phyloP scores from a whole-genome alignment of 164 flowering plant species.

The Annona squamosa region DNA sequence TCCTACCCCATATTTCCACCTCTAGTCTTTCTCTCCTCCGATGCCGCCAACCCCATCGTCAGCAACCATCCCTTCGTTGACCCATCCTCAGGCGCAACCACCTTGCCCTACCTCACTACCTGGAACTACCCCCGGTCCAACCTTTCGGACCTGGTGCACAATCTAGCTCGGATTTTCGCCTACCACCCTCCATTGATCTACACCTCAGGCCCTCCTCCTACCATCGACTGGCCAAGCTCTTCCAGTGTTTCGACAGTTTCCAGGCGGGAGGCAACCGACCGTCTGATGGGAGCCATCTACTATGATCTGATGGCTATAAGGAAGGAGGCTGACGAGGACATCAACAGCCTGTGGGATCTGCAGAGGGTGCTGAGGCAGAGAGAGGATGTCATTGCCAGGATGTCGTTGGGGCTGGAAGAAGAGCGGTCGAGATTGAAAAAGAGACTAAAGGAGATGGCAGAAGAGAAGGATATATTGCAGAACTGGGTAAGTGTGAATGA shows the following conservation, averaged over 20 bases:
- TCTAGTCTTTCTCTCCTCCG: conserved; percentile 24
- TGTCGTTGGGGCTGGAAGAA: conserved; percentile 22
- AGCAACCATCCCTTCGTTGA: conserved; percentile 43
- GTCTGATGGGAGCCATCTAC: conserved; percentile 28
- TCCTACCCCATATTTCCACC: conserved; percentile 46
- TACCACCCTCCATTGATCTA: conserved; percentile 6
- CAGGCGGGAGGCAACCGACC: conserved; percentile 40
- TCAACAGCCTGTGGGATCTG: conserved; percentile 21
- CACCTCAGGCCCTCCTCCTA: conserved; percentile 25
- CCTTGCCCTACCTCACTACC: conserved; percentile 26
- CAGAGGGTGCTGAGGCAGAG: conserved; percentile 28
- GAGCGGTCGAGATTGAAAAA: conserved; percentile 30
- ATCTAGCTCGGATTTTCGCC: conserved; percentile 30
- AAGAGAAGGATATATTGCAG: conserved; percentile 25
- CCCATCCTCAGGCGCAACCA: conserved; percentile 27
- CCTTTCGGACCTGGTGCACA: conserved; percentile 31
- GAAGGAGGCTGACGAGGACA: conserved; percentile 22
- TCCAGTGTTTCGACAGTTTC: conserved; percentile 28
- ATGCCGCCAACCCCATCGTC: conserved; percentile 12
- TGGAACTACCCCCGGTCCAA: conserved; percentile 37
- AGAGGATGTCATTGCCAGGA: conserved; percentile 6
- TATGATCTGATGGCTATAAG: conserved; percentile 26
- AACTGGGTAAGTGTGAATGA: conserved; percentile 39
- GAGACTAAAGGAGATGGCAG: conserved; percentile 14
- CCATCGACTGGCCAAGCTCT: background rate